Conservation (phyloP, 495 filamentous ascomycete genomes). For the Lepidopterella palustris region DNA sequence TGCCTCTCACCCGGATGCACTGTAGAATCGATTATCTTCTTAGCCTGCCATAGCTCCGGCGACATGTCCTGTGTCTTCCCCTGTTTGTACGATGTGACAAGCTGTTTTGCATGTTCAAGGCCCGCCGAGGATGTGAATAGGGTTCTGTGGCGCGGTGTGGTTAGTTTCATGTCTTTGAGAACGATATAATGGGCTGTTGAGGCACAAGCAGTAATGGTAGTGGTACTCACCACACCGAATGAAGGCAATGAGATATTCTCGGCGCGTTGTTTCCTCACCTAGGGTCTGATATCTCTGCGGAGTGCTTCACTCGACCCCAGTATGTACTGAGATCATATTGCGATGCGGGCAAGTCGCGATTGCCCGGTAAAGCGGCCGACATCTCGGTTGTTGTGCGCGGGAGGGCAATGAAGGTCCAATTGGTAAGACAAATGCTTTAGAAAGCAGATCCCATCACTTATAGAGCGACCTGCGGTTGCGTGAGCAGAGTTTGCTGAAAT, state of each 20-base stretch:
- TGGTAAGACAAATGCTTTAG: background rate
- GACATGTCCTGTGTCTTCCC: conserved; percentile 72
- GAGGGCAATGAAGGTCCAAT: background rate
- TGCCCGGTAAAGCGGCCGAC: conserved; percentile 86
- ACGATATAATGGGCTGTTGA: background rate
- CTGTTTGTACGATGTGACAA: conserved; percentile 75
- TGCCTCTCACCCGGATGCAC: conserved; percentile 70
- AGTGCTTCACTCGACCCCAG: conserved; percentile 89
- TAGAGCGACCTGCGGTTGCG: background rate
- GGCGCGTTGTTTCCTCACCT: conserved; percentile 57
- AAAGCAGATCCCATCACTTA: background rate
- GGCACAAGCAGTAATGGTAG: conserved; percentile 12
- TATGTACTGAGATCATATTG: conserved; percentile 91
- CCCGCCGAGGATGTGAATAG: conserved; percentile 67
- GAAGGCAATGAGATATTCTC: conserved; percentile 22
- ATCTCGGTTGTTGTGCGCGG: conserved; percentile 41
- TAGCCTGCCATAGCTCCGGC: conserved; percentile 85
- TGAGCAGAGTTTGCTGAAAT: background rate
- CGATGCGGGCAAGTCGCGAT: conserved; percentile 76
- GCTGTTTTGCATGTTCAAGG: conserved; percentile 73
- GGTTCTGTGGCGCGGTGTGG: conserved; percentile 48
- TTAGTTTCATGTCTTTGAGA: background rate
- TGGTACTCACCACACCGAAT: conserved; percentile 33
- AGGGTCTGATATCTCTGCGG: conserved; percentile 84
- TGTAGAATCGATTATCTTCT: conserved; percentile 94